Base-by-base conservation (phyloP, 208 protist species). In the Crithidia acanthocephali region DNA sequence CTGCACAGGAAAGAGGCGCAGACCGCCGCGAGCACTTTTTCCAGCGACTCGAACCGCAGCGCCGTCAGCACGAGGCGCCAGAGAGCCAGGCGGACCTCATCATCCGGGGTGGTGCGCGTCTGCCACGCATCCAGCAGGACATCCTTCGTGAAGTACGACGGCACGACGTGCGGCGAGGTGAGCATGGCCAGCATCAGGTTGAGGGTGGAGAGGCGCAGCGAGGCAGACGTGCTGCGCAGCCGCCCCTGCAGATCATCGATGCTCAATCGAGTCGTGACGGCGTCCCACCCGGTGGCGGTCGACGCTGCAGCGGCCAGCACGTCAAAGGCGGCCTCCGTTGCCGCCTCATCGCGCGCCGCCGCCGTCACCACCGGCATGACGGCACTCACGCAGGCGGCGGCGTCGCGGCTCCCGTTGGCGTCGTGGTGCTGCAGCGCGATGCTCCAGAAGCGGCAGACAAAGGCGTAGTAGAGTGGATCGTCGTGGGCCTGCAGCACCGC, bases 1-100 rank as follows among this genome's bases (percentile, higher is more conserved):
- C 84, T 81, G 53, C 74, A 90, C 6, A 95, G 62, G 59, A 82
- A 93, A 7, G 90, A 88, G 11, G 86, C 90, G 57, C 74, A 91
- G 9, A 79, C 30, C 0, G 74, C 44, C 3, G 72, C 68, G 27
- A 90, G 27, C 16, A 72, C 48, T 40, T 66, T 44, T 16, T 59
- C 48, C 23, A 87, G 62, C 0, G 23, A 28, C 20, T 71, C 52
- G 15, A 52, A 50, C 16, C 48, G 27, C 16, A 87, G 55, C 25
- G 74, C 47, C 30, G 57, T 45, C 18, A 70, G 61, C 62, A 80
- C 65, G 11, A 81, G 50, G 13, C 28, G 52, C 90, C 90, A 95
- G 1, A 92, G 63, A 9, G 68, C 82, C 9, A 86, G 65, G 15
- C 85, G 85, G 13, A 90, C 76, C 16, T 58, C 47, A 42, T 86